Base-by-base conservation (phyloP, 768 basidiomycete genomes). In the Agaricus blazei region DNA sequence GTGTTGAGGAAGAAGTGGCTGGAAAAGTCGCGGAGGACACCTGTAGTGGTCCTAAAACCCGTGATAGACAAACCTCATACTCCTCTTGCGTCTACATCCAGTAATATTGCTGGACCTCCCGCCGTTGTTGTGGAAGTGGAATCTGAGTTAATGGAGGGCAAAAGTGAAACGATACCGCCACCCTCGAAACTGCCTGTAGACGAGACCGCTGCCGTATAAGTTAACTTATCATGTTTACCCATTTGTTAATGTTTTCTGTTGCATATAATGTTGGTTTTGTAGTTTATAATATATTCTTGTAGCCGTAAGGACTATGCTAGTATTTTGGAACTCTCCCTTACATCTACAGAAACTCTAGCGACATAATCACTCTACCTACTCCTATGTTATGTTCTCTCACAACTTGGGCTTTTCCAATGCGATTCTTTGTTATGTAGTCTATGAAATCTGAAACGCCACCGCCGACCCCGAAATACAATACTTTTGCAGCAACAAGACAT, bases 391-490 rank as follows among this genome's bases (percentile, higher is more conserved):
- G 75, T 63, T 90, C 86, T 79, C 83, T 86, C 1, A 93, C 79
- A 2, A 74, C 79, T 60, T 80, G 74, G 1, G 84, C 80, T 28
- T 58, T 67, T 0, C 81, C 85, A 9, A 48, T 12, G 27, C 65
- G 40, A 43, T 56, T 37, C 4, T 55, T 34, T 27, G 70, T 65
- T n/a, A 82, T 67, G 61, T 96, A 96, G 57, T 86, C 89, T 11
- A 79, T 52, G 68, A 27, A 95, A 72, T 6, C 94, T 88, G 0
- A 70, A 15, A 95, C 74, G 2, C 94, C 91, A 0, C 96, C 95
- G 1, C 94, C 95, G 3, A 98, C 93, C 6, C 96, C 96, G 67
- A 98, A 98, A 67, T 98, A 98, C 19, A 98, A 69, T 12, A 93
- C 79, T 68, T 98, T 98, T 1, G 90, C 91, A 2, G 93, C 94